Evolutionary conservation across 345 rosid species (phyloP).

Genomic region (Eucalyptus melliodora): DNA sequence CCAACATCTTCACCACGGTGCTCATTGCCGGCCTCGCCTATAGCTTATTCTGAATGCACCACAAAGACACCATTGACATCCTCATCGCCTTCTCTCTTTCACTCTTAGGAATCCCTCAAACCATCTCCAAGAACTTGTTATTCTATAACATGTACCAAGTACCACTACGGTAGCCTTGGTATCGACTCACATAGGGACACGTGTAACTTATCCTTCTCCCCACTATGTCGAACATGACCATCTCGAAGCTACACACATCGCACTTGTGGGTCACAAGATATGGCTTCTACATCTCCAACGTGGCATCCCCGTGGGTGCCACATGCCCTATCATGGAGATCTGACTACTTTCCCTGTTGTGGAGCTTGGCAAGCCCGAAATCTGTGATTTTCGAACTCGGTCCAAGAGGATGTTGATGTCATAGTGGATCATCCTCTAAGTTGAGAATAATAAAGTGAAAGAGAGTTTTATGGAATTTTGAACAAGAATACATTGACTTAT

Average conservation of each 20-base stretch:
- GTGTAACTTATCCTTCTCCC: not conserved
- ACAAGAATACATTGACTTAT: too few species aligned
- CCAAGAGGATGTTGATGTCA: not conserved
- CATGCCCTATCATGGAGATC: not conserved
- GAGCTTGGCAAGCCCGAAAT: not conserved
- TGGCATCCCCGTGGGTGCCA: not conserved
- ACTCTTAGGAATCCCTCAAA: not conserved
- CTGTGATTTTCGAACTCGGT: not conserved
- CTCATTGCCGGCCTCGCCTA: not conserved
- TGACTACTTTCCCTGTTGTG: not conserved
- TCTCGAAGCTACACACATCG: slow-evolving; percentile 6
- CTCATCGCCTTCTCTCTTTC: not conserved
- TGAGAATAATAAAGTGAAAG: too few species aligned
- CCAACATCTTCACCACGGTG: not conserved
- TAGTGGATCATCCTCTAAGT: not conserved
- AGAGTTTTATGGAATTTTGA: too few species aligned
- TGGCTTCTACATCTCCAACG: not conserved
- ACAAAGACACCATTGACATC: not conserved
- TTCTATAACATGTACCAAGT: not conserved
- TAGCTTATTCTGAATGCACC: not conserved
- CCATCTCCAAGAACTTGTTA: not conserved
- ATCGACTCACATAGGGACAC: not conserved
- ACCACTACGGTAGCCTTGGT: not conserved
- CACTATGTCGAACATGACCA: slow-evolving; percentile 1
- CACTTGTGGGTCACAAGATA: not conserved